Evolutionary conservation across 768 basidiomycete genomes (phyloP).

Genomic region (Boletus vinaceobasis): DNA sequence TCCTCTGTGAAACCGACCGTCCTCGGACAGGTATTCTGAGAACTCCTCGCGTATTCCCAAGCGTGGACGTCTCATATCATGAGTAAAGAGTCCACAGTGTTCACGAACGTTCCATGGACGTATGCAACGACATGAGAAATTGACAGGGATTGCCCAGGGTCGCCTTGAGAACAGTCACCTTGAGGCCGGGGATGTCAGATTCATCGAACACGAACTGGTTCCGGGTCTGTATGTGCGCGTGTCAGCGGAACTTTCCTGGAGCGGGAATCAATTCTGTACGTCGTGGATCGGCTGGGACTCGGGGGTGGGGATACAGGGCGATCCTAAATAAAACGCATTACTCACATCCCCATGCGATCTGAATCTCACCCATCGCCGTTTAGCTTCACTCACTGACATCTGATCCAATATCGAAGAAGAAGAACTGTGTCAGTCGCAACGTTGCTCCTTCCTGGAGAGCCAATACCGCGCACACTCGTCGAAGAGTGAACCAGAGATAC

Average conservation of each 20-base stretch:
- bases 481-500: neutral
- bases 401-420: constrained; percentile 18
- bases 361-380: constrained; percentile 60
- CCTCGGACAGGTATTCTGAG: constrained; percentile 49
- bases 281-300: constrained; percentile 31
- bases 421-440: constrained; percentile 18
- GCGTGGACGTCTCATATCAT: constrained; percentile 52
- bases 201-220: constrained; percentile 46
- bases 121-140: neutral
- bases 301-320: neutral
- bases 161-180: constrained; percentile 54
- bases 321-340: constrained; percentile 4
- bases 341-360: constrained; percentile 68
- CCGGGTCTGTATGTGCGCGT: constrained; percentile 47
- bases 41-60: constrained; percentile 39
- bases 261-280: constrained; percentile 38
- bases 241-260: constrained; percentile 38
- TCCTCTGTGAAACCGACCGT: constrained; percentile 53
- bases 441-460: constrained; percentile 49
- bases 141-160: neutral
- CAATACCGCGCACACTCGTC: neutral
- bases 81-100: constrained; percentile 56
- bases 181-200: constrained; percentile 24
- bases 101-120: constrained; percentile 55
- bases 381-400: constrained; percentile 50